A percentile compares a stretch with the other conserved stretches of the same genome.
phyloP scores from a whole-genome alignment of 1,139 yeast species.

The Blastobotrys arbuscula region DNA sequence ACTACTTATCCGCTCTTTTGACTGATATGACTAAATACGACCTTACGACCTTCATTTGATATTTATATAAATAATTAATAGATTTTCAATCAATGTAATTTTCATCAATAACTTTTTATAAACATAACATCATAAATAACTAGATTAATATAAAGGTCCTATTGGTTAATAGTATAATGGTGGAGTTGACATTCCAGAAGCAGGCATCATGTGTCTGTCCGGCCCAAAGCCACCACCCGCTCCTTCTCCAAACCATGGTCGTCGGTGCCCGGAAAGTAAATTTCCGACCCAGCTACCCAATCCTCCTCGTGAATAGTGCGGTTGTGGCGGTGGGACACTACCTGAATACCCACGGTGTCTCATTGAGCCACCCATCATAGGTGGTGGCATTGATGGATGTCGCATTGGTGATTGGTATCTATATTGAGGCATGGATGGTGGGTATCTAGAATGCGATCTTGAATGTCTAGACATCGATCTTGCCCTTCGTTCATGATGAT shows the following conservation, averaged over 20 bases:
- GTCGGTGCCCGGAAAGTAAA: background rate
- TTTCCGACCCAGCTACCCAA: background rate
- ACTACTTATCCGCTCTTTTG: no score
- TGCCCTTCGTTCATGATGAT: background rate
- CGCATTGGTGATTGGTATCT: background rate
- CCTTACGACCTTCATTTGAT: no score
- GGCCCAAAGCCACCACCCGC: conserved; percentile 4
- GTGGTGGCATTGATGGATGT: background rate
- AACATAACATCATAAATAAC: background rate
- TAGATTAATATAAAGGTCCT: background rate
- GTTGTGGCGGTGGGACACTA: background rate
- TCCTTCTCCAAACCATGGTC: conserved; percentile 1
- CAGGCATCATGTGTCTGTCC: conserved; percentile 1
- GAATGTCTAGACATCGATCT: background rate
- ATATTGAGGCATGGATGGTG: background rate
- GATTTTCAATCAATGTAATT: no score
- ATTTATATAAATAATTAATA: no score
- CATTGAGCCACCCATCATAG: no score
- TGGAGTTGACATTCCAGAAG: background rate
- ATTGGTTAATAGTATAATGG: background rate
- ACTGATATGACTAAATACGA: no score
- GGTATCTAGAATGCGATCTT: background rate
- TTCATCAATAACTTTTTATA: background rate
- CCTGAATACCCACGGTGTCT: background rate
- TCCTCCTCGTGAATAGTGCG: background rate